Conservation (phyloP, 2,329 filamentous ascomycete genomes). For the Cadophora gregata region DNA sequence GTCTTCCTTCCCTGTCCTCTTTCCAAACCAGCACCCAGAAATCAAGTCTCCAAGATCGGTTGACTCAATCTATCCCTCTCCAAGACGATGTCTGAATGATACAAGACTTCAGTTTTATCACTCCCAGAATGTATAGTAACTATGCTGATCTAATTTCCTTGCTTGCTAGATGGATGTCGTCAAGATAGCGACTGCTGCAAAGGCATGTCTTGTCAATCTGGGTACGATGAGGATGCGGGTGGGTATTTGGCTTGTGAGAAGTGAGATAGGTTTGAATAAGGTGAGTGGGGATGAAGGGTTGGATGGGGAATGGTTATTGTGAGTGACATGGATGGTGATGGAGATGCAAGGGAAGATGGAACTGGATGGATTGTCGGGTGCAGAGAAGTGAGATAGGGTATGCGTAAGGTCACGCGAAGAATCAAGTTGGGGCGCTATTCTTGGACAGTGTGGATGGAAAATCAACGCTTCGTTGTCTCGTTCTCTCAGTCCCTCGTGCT, state of each 20-base stretch:
- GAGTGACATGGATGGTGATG: no score
- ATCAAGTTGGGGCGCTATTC: neutral
- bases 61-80: no score
- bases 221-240: constrained; percentile 3
- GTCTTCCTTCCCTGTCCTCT: neutral
- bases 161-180: neutral
- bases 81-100: no score
- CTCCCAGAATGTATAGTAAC: no score
- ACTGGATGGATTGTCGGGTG: no score
- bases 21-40: neutral
- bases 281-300: neutral
- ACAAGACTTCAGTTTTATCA: no score
- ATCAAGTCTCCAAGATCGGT: no score
- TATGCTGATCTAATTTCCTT: neutral
- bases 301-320: neutral
- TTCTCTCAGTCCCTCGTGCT: neutral
- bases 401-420: neutral
- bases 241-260: constrained; percentile 1
- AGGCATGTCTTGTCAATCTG: neutral
- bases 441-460: neutral
- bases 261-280: neutral
- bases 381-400: no score
- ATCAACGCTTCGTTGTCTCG: neutral
- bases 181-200: neutral
- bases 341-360: no score